Evolutionary conservation across 2,329 filamentous ascomycete species (phyloP), one percentile per base, ranked within the genome.

Genomic region (Cryphonectria radicalis): DNA sequence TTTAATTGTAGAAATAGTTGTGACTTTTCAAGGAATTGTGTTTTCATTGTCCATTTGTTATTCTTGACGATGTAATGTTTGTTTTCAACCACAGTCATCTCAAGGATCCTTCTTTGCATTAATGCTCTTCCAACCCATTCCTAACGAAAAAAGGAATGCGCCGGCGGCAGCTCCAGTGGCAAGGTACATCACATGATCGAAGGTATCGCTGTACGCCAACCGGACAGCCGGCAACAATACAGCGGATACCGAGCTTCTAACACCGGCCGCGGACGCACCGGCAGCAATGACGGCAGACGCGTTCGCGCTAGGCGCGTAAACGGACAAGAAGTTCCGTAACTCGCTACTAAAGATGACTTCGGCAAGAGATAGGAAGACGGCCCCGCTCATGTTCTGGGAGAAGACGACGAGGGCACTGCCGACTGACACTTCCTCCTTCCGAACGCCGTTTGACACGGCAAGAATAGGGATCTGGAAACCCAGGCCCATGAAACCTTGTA

Each of bases 181-280:
- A 17, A 66, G 42, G 35, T 66, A 66, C 64, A 66, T 66, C 25
- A 66, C 64, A 22, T 11, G 64, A 35, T 66, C 64, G 22, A 66
- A 66, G 1, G 64, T 66, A 28, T 66, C 25, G 28, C 64, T 66
- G 25, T 66, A 66, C 42, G 64, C 64, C n/a, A 32, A 42, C 43
- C 53, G 42, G 2, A 66, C 64, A 42, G 53, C 42, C 6, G 42
- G 64, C 2, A 66, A 42, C 7, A 66, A 13, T 14, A 35, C 64
- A n/a, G 42, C 22, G 10, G 64, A 43, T 17, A 60, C 25, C 14
- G 32, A 28, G 4, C 17, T 17, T 17, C 28, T 60, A 3, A 60
- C 32, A 19, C 17, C 57, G 5, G 57, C 25, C 4, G 57, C 57
- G 1, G 57, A n/a, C 5, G 57, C 57, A 13, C 57, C 57, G n/a